Evolutionary conservation across 2,329 filamentous ascomycete genomes (phyloP).

Genomic region (Anisogramma anomala): DNA sequence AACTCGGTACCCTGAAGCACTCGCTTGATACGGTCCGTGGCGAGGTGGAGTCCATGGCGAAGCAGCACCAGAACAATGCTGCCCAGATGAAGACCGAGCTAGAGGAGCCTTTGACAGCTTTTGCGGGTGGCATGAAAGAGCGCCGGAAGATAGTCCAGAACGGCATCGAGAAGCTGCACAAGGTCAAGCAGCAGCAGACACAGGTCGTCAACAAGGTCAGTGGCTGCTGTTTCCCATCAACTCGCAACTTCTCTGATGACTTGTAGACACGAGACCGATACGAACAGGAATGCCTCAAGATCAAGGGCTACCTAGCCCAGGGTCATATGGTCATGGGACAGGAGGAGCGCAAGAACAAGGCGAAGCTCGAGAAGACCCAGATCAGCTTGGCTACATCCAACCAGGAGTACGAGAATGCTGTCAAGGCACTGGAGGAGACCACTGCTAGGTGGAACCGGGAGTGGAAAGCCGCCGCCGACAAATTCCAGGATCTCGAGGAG

Average conservation of each 20-base stretch:
- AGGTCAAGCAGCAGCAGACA: conserved; percentile 87
- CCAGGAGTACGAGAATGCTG: conserved; percentile 82
- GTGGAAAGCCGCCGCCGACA: conserved; percentile 96
- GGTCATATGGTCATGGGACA: conserved; percentile 99
- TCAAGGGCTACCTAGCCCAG: conserved; percentile 96
- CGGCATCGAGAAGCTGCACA: conserved; percentile 87
- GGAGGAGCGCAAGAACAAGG: conserved; percentile 97
- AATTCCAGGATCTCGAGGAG: conserved; percentile 98
- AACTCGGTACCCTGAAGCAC: conserved; percentile 68
- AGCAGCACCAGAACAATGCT: conserved; percentile 82
- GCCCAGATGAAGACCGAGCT: conserved; percentile 92
- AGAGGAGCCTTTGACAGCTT: conserved; percentile 85
- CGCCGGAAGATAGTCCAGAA: conserved; percentile 90
- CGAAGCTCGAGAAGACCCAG: conserved; percentile 96
- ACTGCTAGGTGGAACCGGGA: conserved; percentile 94
- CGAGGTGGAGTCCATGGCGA: conserved; percentile 87
- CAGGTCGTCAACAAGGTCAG: conserved; percentile 78
- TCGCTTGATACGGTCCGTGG: conserved; percentile 81
- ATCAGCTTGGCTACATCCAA: conserved; percentile 87
- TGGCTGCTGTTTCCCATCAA: background rate
- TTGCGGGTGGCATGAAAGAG: conserved; percentile 92
- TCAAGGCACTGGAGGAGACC: conserved; percentile 89
- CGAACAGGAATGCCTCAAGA: conserved; percentile 95
- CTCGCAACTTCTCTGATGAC: conserved; percentile 5
- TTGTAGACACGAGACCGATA: conserved; percentile 74